Percentiles rank a stretch among this genome's conserved stretches.
Conservation (phyloP, 306 rosid genomes). For the Cucurbita argyrosperma region DNA sequence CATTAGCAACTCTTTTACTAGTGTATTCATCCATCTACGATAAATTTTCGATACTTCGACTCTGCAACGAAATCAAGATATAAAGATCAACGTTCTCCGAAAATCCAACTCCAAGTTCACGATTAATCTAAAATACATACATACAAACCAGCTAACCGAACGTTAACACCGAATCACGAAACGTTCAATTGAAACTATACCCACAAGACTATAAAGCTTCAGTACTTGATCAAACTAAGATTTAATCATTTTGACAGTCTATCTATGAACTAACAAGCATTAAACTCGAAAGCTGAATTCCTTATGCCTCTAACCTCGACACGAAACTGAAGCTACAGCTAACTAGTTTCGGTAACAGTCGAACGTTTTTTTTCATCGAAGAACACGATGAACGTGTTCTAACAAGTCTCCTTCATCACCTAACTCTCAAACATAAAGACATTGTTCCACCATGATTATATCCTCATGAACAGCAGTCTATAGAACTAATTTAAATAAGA, state of each 20-base stretch:
- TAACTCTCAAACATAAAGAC: background rate
- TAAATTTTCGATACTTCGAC: background rate
- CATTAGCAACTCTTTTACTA: slow-evolving; percentile 1
- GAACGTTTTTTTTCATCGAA: background rate
- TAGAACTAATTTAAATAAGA: background rate
- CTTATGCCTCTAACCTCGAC: too few species aligned
- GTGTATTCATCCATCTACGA: slow-evolving; percentile 8
- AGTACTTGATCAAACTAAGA: background rate
- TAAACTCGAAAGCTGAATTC: background rate
- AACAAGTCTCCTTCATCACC: background rate
- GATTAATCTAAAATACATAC: background rate
- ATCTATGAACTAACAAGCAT: background rate
- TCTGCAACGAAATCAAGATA: background rate
- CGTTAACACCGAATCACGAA: background rate
- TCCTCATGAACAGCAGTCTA: background rate
- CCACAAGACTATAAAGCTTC: background rate
- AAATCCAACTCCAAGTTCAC: background rate
- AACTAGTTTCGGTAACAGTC: background rate
- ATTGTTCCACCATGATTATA: background rate
- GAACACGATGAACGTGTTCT: background rate
- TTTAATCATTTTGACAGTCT: background rate
- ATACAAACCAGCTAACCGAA: background rate
- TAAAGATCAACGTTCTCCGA: background rate
- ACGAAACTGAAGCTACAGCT: background rate
- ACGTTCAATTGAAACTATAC: background rate